A percentile compares a stretch with the other conserved stretches of the same genome.
phyloP scores from a whole-genome alignment of 177 flowering plant genomes.

The Vitis hybrid region DNA sequence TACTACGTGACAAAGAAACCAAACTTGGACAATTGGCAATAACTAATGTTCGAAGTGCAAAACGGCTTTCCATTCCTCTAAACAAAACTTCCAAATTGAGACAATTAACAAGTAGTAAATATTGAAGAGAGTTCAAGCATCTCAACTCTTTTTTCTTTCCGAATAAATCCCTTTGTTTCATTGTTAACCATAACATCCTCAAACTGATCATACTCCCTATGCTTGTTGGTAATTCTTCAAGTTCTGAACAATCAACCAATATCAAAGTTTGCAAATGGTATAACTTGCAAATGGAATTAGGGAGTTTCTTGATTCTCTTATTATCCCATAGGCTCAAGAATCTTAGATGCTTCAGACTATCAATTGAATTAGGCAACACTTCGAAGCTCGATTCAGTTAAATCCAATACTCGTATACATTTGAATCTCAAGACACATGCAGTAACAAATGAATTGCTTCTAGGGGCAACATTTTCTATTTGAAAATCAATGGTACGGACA shows the following conservation, averaged over 20 bases:
- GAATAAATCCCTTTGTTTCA: neutral
- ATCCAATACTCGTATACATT: neutral
- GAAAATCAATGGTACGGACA: neutral
- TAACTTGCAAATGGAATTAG: constrained; percentile 1
- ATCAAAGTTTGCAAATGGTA: neutral
- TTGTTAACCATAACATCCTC: neutral
- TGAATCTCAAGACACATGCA: neutral
- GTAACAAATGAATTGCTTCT: neutral
- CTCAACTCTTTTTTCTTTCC: neutral
- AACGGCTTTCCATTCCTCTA: neutral
- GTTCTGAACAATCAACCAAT: neutral
- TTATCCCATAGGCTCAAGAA: neutral
- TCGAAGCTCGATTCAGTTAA: neutral
- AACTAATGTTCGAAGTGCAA: neutral
- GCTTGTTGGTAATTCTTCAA: neutral
- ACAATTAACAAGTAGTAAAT: neutral
- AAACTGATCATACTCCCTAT: neutral
- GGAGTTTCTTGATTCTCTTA: neutral
- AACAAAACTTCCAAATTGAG: neutral
- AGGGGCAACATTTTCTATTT: neutral
- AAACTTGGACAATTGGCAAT: neutral
- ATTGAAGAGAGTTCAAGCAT: neutral
- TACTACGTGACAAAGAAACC: neutral
- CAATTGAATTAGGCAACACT: neutral
- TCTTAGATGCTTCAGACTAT: constrained; percentile 10